Evolutionary conservation across 2,329 filamentous ascomycete genomes (phyloP).

Genomic region (Falciphora oryzae): DNA sequence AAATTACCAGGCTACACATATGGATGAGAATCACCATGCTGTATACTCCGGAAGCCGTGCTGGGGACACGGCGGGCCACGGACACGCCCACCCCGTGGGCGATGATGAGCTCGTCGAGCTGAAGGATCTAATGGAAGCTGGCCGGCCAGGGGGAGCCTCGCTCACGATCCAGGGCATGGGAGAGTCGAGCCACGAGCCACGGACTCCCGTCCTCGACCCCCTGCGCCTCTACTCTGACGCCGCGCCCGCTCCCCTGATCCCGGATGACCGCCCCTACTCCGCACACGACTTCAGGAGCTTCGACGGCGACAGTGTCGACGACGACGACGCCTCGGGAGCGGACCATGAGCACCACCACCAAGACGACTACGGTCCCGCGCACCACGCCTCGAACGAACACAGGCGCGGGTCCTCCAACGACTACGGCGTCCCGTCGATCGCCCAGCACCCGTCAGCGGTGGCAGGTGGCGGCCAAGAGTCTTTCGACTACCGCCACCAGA

Average conservation of each 20-base stretch:
- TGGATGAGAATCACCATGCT: too few relatives aligned
- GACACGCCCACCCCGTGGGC: not conserved
- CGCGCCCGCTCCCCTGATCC: not conserved
- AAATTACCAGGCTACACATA: too few relatives aligned
- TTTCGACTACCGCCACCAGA: not conserved
- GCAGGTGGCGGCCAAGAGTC: not conserved
- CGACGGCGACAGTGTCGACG: not conserved
- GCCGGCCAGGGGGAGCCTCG: not conserved
- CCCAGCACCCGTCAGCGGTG: not conserved
- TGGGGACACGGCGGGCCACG: too few relatives aligned
- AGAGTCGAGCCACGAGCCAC: not conserved
- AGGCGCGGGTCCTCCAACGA: not conserved
- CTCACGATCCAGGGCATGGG: too few relatives aligned
- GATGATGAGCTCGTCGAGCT: not conserved
- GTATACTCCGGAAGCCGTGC: too few relatives aligned
- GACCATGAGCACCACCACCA: too few relatives aligned
- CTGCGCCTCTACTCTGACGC: conserved; percentile 10
- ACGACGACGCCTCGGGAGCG: not conserved
- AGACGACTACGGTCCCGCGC: not conserved
- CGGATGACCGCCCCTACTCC: not conserved
- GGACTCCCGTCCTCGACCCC: conserved; percentile 1
- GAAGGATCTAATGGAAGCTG: not conserved
- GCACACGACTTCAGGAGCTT: conserved; percentile 1
- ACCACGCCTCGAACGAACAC: not conserved
- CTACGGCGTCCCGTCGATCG: too few relatives aligned